Evolutionary conservation across 352 stramenopile species (phyloP), one percentile per base, ranked within the genome.

Genomic region (Phytophthora nicotianae): DNA sequence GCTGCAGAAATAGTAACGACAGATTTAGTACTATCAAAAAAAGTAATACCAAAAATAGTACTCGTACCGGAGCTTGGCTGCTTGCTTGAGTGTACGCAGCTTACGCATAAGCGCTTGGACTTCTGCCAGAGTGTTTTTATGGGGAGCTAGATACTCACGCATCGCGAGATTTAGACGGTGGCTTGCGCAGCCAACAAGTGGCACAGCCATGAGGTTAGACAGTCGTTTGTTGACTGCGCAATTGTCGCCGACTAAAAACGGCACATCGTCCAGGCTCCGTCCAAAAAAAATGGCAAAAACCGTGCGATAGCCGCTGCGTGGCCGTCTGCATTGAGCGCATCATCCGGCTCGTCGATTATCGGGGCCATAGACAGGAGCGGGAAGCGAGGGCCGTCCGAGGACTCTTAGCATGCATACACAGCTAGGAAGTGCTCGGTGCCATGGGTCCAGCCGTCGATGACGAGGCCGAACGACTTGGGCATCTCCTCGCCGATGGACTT

Each of bases 171-270:
- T 35, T 1, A 50, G 16, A 10, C 4, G 23, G 9, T 49, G 42
- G 20, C 20, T 49, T 32, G 42, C 42, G 9, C 20, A 49, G 20
- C 21, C n/a, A n/a, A n/a, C n/a, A n/a, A n/a, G n/a, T n/a, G n/a
- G n/a, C n/a, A n/a, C 19, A n/a, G 21, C 9, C 14, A 5, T 19
- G 7, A 29, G 42, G 7, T 9, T 4, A 27, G 32, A 4, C 32
- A 37, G 7, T 10, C 35, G 5, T 19, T 41, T 41, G 35, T 37
- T 37, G 23, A 50, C 43, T 23, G 43, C 43, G 23, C 43, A 50
- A 17, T 50, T 50, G 11, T 50, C 43, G 5, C 43, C 43, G 0
- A 50, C 43, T 10, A 50, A 37, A 50, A 50, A 50, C 23, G 4
- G 16, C 9, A 37, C 23, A 50, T 32, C 42, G 5, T 10, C 29